Conservation (phyloP, 352 stramenopile genomes). For the Elongisporangium prolatum region DNA sequence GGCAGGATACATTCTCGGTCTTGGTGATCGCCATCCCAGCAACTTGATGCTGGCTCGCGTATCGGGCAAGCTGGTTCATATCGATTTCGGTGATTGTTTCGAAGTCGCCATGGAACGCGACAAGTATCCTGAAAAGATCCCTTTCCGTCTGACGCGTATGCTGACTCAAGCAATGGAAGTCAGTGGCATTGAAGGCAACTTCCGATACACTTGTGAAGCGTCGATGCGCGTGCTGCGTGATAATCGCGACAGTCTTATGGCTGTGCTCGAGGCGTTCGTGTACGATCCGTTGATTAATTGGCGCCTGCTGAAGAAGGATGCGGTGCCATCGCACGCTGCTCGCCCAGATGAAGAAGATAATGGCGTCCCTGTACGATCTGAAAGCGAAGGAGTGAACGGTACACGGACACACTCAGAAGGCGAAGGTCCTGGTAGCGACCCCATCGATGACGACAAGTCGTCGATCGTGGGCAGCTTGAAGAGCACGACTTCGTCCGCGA, state of each 20-base stretch:
- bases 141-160: slow-evolving; percentile 99
- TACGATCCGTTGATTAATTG: slow-evolving; percentile 99
- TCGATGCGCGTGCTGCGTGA: slow-evolving; percentile 98
- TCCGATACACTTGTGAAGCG: slow-evolving; percentile 97
- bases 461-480: slow-evolving; percentile 37
- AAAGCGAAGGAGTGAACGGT: slow-evolving; percentile 1
- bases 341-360: slow-evolving; percentile 42
- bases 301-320: slow-evolving; percentile 91
- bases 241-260: slow-evolving; percentile 98
- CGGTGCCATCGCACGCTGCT: slow-evolving; percentile 69
- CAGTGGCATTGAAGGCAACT: slow-evolving; percentile 99
- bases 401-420: slow-evolving; percentile 4
- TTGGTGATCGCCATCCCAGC: slow-evolving; percentile 99
- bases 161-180: slow-evolving; percentile 99
- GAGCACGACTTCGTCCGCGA: slow-evolving; percentile 42
- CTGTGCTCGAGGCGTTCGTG: slow-evolving; percentile 99
- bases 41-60: slow-evolving; percentile 99
- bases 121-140: slow-evolving; percentile 99
- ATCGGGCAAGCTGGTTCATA: slow-evolving; percentile 99
- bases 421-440: slow-evolving; percentile 12
- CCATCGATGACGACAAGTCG: slow-evolving; percentile 26
- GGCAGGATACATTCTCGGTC: slow-evolving; percentile 99
- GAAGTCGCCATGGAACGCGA: slow-evolving; percentile 99
- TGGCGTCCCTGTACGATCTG: slow-evolving; percentile 6
- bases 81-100: slow-evolving; percentile 98